phyloP scores from a whole-genome alignment of 2,329 filamentous ascomycete species.

The Chaetomium sp. region DNA sequence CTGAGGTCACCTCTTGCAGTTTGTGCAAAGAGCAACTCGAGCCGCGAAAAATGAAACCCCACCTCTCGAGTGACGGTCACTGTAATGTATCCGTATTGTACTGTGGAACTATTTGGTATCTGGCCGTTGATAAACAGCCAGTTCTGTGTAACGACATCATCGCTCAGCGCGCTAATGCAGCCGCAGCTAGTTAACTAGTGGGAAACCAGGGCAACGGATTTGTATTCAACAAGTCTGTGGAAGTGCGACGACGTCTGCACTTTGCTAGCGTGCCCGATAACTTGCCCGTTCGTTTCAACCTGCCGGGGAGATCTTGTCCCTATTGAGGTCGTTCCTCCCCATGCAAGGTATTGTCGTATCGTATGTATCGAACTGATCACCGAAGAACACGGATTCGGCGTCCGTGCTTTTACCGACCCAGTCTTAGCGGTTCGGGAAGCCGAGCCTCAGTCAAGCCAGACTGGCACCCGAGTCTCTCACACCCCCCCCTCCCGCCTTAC shows the following conservation, averaged over 20 bases:
- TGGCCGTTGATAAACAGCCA: neutral
- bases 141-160: neutral
- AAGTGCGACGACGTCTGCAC: neutral
- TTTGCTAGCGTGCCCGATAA: neutral
- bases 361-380: conserved; percentile 4
- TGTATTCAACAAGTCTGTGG: neutral
- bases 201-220: neutral
- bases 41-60: neutral
- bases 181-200: neutral
- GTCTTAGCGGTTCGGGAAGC: conserved; percentile 29
- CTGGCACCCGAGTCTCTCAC: conserved; percentile 17
- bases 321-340: conserved; percentile 1
- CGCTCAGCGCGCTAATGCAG: neutral
- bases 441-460: conserved; percentile 28
- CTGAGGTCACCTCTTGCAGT: neutral
- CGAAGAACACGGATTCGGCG: neutral
- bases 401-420: conserved; percentile 26
- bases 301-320: conserved; percentile 11
- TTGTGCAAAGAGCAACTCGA: neutral
- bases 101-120: neutral
- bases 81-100: neutral
- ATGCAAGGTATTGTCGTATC: conserved; percentile 3
- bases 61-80: neutral
- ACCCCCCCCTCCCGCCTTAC: conserved; percentile 15
- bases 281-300: neutral